These are phyloP conservation scores for Dimargaris xerosporica DNA, from an alignment of 192 early-diverging fungal genomes.

Conservation along the genomic window DNA sequence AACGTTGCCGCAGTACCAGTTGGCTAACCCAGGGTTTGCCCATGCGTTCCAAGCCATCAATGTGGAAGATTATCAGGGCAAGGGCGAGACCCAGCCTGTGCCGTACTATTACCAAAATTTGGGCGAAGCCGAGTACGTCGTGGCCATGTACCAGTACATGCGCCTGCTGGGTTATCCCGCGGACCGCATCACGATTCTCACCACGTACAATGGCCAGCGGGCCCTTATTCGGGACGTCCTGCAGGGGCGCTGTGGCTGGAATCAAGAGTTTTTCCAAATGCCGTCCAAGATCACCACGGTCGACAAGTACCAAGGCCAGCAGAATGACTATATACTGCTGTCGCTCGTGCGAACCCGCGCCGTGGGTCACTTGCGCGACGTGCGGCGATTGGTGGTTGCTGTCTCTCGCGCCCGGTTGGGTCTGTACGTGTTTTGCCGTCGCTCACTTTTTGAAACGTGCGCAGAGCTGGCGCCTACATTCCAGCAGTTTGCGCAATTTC, in stretches of 20 bases:
- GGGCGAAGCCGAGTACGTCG: conserved; percentile 94
- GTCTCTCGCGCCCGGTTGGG: conserved; percentile 88
- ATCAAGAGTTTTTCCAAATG: conserved; percentile 56
- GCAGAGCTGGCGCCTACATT: conserved; percentile 67
- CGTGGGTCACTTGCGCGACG: conserved; percentile 86
- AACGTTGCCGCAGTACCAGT: conserved; percentile 32
- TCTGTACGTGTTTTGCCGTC: conserved; percentile 79
- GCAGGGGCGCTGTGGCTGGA: conserved; percentile 68
- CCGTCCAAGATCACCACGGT: conserved; percentile 79
- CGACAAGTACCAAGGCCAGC: conserved; percentile 94
- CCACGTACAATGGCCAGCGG: conserved; percentile 95
- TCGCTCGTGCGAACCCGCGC: conserved; percentile 83
- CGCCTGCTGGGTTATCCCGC: conserved; percentile 81
- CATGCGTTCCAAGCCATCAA: conserved; percentile 84
- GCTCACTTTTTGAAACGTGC: conserved; percentile 58
- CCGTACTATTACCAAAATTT: conserved; percentile 89
- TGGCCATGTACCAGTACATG: conserved; percentile 95
- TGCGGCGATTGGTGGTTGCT: conserved; percentile 84
- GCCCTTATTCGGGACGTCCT: conserved; percentile 86
- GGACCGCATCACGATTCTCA: conserved; percentile 79
- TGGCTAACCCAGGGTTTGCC: conserved; percentile 71
- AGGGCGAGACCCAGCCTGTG: conserved; percentile 77
- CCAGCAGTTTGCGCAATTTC: conserved; percentile 37
- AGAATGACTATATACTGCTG: conserved; percentile 83
- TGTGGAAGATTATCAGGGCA: conserved; percentile 53